Evolutionary conservation across 345 rosid genomes (phyloP).

Genomic region (Aethionema arabicum): DNA sequence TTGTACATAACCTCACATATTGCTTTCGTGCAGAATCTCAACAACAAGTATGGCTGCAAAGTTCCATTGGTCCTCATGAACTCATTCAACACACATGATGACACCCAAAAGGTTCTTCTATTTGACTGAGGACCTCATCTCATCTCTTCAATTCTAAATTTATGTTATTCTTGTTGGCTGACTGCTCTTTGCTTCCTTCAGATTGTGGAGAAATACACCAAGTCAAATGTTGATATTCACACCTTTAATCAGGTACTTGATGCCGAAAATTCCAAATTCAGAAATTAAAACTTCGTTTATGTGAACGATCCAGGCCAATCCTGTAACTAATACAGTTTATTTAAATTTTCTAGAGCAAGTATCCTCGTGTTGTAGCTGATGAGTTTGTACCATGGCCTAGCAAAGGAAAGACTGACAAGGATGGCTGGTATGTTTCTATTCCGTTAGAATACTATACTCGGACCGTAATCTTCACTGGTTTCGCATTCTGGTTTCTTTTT

Average conservation of each 20-base stretch:
- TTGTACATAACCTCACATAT: neutral
- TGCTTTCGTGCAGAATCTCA: conserved; percentile 53
- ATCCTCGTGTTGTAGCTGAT: conserved; percentile 85
- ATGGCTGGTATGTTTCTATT: conserved; percentile 70
- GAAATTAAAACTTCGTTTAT: neutral
- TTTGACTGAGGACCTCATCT: neutral
- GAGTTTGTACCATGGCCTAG: conserved; percentile 81
- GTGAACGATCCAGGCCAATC: neutral
- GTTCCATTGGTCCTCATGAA: conserved; percentile 96
- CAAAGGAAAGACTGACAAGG: conserved; percentile 87
- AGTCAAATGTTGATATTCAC: conserved; percentile 60
- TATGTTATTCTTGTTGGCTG: neutral
- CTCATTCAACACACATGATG: conserved; percentile 96
- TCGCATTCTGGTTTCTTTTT: too few species aligned
- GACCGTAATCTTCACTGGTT: too few species aligned
- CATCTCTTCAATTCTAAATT: conserved; percentile 9
- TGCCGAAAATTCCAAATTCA: neutral
- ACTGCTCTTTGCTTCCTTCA: conserved; percentile 22
- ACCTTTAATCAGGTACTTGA: conserved; percentile 71
- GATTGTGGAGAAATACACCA: conserved; percentile 66
- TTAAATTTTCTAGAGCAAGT: conserved; percentile 71
- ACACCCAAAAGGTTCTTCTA: conserved; percentile 67
- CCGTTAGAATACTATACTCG: neutral
- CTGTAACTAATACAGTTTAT: conserved; percentile 17
- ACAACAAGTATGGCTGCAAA: conserved; percentile 72